These are phyloP conservation scores for Neurospora crassa DNA, from an alignment of 2,329 filamentous ascomycete species.

Conservation along the genomic window DNA sequence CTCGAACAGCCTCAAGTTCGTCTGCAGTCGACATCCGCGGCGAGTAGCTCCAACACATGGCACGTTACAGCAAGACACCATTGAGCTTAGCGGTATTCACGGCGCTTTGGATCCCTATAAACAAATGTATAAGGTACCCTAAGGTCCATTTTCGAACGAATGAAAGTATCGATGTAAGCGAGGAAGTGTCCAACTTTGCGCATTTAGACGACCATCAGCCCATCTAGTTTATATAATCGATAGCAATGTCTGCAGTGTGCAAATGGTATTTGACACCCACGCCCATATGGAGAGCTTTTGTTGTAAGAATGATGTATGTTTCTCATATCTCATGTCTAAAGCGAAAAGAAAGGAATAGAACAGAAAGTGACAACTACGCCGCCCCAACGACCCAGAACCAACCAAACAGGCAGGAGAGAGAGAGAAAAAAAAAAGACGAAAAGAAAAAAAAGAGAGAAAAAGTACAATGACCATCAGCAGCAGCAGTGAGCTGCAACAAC, in stretches of 20 bases:
- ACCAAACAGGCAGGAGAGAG: not conserved
- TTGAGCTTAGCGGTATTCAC: conserved; percentile 91
- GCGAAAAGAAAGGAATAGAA: not conserved
- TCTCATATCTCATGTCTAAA: not conserved
- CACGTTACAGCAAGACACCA: conserved; percentile 81
- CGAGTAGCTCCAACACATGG: conserved; percentile 73
- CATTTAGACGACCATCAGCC: not conserved
- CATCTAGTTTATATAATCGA: not conserved
- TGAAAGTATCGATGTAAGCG: conserved; percentile 4
- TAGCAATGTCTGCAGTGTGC: not conserved
- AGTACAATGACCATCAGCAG: not conserved
- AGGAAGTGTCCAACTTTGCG: not conserved
- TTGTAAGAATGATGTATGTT: not conserved
- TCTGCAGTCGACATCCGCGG: too few species aligned
- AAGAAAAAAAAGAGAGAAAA: not conserved
- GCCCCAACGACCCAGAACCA: not conserved
- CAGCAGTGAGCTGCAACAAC: not conserved
- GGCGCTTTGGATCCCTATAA: conserved; percentile 94
- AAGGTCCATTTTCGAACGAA: conserved; percentile 10
- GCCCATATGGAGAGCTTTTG: not conserved
- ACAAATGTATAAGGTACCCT: conserved; percentile 52
- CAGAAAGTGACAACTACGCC: not conserved
- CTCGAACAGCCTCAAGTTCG: too few species aligned
- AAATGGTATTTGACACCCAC: not conserved
- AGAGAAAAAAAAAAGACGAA: too few species aligned